These are phyloP conservation scores for Mortierella hygrophila DNA, from an alignment of 192 early-diverging fungal species.

Conservation along the genomic window DNA sequence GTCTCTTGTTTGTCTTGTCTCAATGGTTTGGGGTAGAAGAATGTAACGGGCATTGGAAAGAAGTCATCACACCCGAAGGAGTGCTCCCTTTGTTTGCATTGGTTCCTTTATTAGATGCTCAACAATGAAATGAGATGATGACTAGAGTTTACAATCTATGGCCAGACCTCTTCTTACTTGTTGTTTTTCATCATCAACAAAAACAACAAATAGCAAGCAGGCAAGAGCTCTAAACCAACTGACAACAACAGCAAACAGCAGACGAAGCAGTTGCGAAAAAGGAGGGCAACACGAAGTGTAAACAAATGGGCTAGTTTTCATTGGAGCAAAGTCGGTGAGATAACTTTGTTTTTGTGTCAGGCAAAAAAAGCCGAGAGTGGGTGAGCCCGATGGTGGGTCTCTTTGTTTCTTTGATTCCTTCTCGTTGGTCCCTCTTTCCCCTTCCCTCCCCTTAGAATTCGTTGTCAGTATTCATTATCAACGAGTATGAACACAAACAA, in stretches of 20 bases:
- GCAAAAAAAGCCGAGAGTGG: not conserved
- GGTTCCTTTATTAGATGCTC: constrained; percentile 1
- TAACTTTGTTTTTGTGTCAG: not conserved
- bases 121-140: too few species aligned
- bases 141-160: not conserved
- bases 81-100: too few species aligned
- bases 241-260: too few species aligned
- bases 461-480: not conserved
- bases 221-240: too few species aligned
- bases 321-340: not conserved
- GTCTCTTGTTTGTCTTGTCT: not conserved
- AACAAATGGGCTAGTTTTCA: not conserved
- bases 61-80: too few species aligned
- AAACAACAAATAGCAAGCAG: constrained; percentile 3
- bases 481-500: not conserved
- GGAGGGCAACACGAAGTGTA: not conserved
- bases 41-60: too few species aligned
- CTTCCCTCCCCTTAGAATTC: too few species aligned
- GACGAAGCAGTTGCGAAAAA: not conserved
- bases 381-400: not conserved
- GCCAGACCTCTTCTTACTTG: not conserved
- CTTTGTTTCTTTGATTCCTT: not conserved
- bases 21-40: too few species aligned
- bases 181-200: not conserved
- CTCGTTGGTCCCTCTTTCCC: not conserved